Evolutionary conservation across 805 yeast genomes (phyloP), one percentile per base, ranked within the genome.

Genomic region (Wickerhamomyces bovis): DNA sequence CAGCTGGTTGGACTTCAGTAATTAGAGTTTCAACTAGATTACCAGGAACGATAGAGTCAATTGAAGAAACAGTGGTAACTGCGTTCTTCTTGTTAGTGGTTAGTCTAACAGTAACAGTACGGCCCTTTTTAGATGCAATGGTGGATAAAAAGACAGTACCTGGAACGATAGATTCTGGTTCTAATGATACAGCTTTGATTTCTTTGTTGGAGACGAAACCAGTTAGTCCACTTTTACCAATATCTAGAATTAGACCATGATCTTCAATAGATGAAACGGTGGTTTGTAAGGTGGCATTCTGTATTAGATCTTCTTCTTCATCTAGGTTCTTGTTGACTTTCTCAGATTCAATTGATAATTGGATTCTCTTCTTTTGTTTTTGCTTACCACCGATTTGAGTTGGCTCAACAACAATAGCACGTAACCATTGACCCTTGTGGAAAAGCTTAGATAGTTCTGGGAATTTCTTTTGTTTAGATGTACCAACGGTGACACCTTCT

Each of bases 11-110:
- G 19, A 80, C 75, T 9, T 79, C 81, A 19, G 83, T 74, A 19
- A 89, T 76, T 25, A 83, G 66, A 7, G 89, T 85, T 48, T 85
- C 89, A 10, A 90, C 88, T 11, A 82, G 59, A 53, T 82, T 77
- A 57, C 99, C 99, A 3, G 99, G 95, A 35, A 85, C 75, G 23
- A 90, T 75, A 4, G 95, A 80, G 57, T 89, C 95, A 19, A 88
- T 69, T 2, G 95, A 80, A 1, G 89, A 73, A 39, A 85, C 81
- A 6, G 84, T 69, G 4, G 78, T 60, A 8, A 78, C 60, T 6
- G 78, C 66, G 20, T 76, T 80, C 47, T 77, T 74, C 45, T 67
- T 64, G 21, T 71, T 63, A 20, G 70, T 61, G 4, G 80, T 75
- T 10, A 70, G 43, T 53, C 75, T 76, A 51, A 83, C 72, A 3